A percentile compares a stretch with the other conserved stretches of the same genome.
These are phyloP conservation scores for Ormosia emarginata DNA, from an alignment of 306 rosid genomes.

Conservation along the genomic window DNA sequence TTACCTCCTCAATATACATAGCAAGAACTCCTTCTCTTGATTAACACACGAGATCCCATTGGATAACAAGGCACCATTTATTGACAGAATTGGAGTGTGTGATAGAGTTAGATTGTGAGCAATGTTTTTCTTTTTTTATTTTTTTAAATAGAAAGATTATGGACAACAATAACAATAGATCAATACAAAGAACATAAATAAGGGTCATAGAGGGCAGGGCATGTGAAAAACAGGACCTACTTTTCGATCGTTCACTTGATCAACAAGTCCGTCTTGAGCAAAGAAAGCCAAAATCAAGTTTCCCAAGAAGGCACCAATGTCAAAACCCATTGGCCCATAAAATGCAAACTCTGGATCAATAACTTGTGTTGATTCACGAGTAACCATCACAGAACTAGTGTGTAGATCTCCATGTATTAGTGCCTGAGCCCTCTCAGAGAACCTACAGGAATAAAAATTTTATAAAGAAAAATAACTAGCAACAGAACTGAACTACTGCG, in stretches of 20 bases:
- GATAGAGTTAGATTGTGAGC: neutral
- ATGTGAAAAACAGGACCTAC: constrained; percentile 25
- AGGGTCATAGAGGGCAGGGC: neutral
- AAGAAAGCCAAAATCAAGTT: constrained; percentile 74
- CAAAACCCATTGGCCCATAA: constrained; percentile 88
- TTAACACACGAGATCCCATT: neutral
- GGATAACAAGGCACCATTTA: neutral
- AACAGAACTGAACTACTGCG: neutral
- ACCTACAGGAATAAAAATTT: constrained; percentile 36
- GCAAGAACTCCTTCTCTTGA: neutral
- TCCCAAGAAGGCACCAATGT: constrained; percentile 73
- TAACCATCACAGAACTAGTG: constrained; percentile 78
- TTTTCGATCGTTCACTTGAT: constrained; percentile 48
- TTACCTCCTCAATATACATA: neutral
- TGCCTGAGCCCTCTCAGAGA: constrained; percentile 69
- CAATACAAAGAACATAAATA: neutral
- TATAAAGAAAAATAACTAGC: neutral
- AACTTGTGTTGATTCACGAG: constrained; percentile 64
- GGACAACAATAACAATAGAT: neutral
- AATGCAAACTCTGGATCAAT: constrained; percentile 83
- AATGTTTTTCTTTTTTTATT: neutral
- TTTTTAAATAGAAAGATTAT: neutral
- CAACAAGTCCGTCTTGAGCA: constrained; percentile 76
- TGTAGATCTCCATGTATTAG: constrained; percentile 81
- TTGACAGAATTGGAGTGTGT: neutral